A percentile compares a stretch with the other conserved stretches of the same genome.
phyloP scores from a whole-genome alignment of 768 basidiomycete genomes.

The Nidularia pulvinata region DNA sequence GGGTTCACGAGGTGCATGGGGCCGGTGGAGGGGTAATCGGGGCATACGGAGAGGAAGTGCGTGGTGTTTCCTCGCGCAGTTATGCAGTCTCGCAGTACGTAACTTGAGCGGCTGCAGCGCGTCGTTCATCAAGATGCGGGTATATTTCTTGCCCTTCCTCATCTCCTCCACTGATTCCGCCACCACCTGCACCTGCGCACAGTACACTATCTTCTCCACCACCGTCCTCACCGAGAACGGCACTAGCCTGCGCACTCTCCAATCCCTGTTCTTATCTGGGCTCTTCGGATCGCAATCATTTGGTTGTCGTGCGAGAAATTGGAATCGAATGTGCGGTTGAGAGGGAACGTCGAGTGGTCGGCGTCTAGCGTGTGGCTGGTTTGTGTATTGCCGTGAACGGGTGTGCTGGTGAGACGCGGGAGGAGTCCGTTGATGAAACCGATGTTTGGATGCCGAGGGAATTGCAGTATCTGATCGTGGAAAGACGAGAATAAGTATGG shows the following conservation, averaged over 20 bases:
- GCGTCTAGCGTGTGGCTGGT: constrained; percentile 75
- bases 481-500: too few relatives aligned
- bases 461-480: constrained; percentile 56
- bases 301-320: constrained; percentile 90
- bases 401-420: constrained; percentile 66
- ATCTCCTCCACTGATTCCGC: constrained; percentile 3
- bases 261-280: constrained; percentile 36
- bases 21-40: constrained; percentile 44
- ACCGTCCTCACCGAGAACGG: constrained; percentile 80
- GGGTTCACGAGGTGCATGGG: constrained; percentile 36
- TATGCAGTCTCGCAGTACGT: constrained; percentile 37
- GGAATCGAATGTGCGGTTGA: constrained; percentile 61
- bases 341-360: constrained; percentile 68
- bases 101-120: constrained; percentile 63
- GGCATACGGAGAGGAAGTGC: constrained; percentile 58
- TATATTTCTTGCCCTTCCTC: constrained; percentile 32
- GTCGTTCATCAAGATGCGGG: constrained; percentile 82
- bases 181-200: background rate
- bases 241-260: constrained; percentile 60
- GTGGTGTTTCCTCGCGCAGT: constrained; percentile 16
- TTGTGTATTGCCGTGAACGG: constrained; percentile 70
- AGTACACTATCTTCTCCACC: constrained; percentile 65
- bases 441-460: constrained; percentile 74
- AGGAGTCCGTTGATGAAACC: constrained; percentile 92
- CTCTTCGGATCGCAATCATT: constrained; percentile 60